Percentiles rank a stretch among this genome's conserved stretches.
phyloP scores from a whole-genome alignment of 805 yeast genomes.

The Ogataea corticis region DNA sequence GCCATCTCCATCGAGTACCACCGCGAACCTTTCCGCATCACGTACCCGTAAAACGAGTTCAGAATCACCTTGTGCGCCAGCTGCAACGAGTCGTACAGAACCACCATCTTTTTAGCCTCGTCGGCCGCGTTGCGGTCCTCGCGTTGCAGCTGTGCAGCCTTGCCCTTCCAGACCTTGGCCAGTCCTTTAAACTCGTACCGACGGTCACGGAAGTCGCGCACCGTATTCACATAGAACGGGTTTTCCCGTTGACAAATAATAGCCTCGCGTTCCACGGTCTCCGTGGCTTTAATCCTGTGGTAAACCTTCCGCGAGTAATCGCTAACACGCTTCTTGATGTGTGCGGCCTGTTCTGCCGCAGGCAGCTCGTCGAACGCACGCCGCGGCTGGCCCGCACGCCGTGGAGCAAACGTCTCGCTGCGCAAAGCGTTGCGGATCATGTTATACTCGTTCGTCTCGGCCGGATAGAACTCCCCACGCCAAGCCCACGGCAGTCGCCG shows the following conservation, averaged over 20 bases:
- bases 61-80: conserved; percentile 95
- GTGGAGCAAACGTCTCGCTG: conserved; percentile 72
- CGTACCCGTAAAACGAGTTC: conserved; percentile 96
- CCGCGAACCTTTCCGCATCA: conserved; percentile 97
- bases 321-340: conserved; percentile 72
- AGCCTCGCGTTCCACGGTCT: conserved; percentile 86
- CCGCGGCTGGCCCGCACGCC: conserved; percentile 54
- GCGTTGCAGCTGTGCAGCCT: conserved; percentile 54
- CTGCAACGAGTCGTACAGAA: conserved; percentile 91
- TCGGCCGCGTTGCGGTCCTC: conserved; percentile 65
- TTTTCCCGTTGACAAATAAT: conserved; percentile 96
- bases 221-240: conserved; percentile 95
- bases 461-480: conserved; percentile 96
- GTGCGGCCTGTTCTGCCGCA: conserved; percentile 72
- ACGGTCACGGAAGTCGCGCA: conserved; percentile 90
- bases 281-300: conserved; percentile 75
- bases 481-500: conserved; percentile 93
- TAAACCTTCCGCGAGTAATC: conserved; percentile 87
- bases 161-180: conserved; percentile 93
- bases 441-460: conserved; percentile 85
- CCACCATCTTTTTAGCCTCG: conserved; percentile 92
- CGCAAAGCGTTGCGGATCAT: conserved; percentile 85
- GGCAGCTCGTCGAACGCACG: conserved; percentile 75
- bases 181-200: conserved; percentile 93
- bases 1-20: conserved; percentile 99